Base-by-base conservation (phyloP, 345 rosid species). In the Camelina laxa region DNA sequence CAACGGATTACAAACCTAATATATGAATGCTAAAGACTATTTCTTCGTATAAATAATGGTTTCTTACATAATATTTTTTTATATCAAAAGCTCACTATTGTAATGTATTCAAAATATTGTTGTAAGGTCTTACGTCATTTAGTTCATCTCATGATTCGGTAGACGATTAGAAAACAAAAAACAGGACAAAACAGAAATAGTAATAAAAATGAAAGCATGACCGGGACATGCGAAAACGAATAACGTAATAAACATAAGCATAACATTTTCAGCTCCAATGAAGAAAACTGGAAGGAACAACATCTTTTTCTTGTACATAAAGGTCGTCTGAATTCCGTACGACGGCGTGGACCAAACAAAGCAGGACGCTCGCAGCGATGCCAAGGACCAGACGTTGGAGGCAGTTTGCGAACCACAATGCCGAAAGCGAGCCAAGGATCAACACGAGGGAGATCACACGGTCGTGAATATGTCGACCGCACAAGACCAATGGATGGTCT, bases 401-500 rank as follows among this genome's bases (percentile, higher is more conserved):
- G 15, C 67, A 73, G 41, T 73, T 78, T 35, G 76, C 68, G 13
- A 81, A 20, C 84, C 84, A 85, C 15, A 87, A 31, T 9, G 60
- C 68, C 65, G 75, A 58, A 16, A 85, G 7, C 0, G 84, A 81
- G 42, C 73, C 75, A 57, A 80, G 9, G 36, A 73, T 27, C 45
- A 87, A 73, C 3, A 67, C 84, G 3, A 72, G 2, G 4, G 76
- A 4, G 45, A 85, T 70, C 59, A 76, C 8, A 5, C 56, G 69
- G 51, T 84, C 85, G 51, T 13, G 80, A 17, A 83, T 47, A 48
- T 67, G 72, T 38, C 36, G 69, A 20, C 83, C 84, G 57, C 64
- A 75, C 14, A 83, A 55, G 49, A 81, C 56, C 33, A 83, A 65
- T 3, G 87, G 83, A 54, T 81, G 85, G 61, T 86, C 85, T 27